Evolutionary conservation across 768 basidiomycete species (phyloP).

Genomic region (Termitomyces sp.): DNA sequence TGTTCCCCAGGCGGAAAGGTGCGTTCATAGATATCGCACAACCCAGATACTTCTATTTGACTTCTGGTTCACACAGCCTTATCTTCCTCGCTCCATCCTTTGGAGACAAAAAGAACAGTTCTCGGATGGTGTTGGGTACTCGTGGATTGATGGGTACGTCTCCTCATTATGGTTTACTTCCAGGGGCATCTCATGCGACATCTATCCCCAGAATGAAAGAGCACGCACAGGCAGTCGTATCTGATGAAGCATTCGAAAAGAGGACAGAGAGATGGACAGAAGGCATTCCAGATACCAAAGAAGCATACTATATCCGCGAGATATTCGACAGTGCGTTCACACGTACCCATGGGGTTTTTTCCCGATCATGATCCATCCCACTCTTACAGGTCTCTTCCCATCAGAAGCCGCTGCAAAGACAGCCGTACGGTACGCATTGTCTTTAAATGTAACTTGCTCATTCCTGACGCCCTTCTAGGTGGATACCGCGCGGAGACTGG

Average conservation of each 20-base stretch:
- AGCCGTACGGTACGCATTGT: conserved; percentile 70
- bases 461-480: conserved; percentile 36
- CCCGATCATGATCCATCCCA: conserved; percentile 7
- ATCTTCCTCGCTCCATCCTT: conserved; percentile 89
- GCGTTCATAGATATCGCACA: conserved; percentile 1
- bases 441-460: background rate
- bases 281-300: conserved; percentile 91
- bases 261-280: conserved; percentile 70
- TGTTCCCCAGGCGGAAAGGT: conserved; percentile 74
- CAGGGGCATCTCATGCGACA: background rate
- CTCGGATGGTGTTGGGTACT: conserved; percentile 97
- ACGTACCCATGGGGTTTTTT: background rate
- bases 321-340: conserved; percentile 70
- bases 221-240: conserved; percentile 67
- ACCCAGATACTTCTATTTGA: background rate
- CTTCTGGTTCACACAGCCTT: conserved; percentile 47
- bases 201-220: conserved; percentile 70
- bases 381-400: conserved; percentile 69
- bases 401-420: conserved; percentile 82
- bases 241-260: conserved; percentile 77
- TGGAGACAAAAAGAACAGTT: conserved; percentile 99
- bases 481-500: conserved; percentile 97
- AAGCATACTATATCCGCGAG: conserved; percentile 90
- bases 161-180: background rate
- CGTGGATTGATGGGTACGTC: conserved; percentile 92